Evolutionary conservation across 768 basidiomycete species (phyloP).

Genomic region (Panellus pusillus): DNA sequence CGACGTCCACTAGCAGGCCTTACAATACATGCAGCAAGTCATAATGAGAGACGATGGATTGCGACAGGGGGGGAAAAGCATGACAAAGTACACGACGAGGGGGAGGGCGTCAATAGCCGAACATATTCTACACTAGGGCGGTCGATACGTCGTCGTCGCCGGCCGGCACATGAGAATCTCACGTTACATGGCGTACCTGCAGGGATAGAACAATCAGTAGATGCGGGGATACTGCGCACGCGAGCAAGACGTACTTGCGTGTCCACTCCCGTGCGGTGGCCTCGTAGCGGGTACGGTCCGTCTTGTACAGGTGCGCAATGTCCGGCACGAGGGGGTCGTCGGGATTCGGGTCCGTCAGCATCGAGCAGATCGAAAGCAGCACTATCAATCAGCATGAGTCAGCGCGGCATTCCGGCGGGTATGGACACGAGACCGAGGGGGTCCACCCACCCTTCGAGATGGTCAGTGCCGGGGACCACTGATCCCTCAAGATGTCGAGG

Average conservation of each 20-base stretch:
- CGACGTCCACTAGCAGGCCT: too few relatives aligned
- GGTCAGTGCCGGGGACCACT: conserved; percentile 98
- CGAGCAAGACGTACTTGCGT: conserved; percentile 75
- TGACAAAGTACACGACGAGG: conserved; percentile 11
- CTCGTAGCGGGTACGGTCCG: conserved; percentile 95
- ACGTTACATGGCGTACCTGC: conserved; percentile 41
- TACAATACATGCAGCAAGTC: too few relatives aligned
- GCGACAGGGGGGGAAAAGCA: conserved; percentile 2
- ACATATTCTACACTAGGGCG: conserved; percentile 13
- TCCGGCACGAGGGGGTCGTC: conserved; percentile 99
- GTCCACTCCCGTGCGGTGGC: conserved; percentile 99
- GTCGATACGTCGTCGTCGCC: not conserved
- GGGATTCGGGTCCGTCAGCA: conserved; percentile 99
- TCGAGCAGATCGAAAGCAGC: conserved; percentile 95
- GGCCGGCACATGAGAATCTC: not conserved
- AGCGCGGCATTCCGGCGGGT: conserved; percentile 4
- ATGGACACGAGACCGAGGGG: not conserved
- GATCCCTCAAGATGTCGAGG: conserved; percentile 96
- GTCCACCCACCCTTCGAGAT: conserved; percentile 87
- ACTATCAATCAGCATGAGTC: conserved; percentile 47
- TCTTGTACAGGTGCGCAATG: conserved; percentile 99
- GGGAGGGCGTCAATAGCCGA: not conserved
- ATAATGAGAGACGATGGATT: conserved; percentile 10
- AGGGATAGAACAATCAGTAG: not conserved
- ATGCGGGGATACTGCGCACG: conserved; percentile 16